Evolutionary conservation across 306 rosid genomes (phyloP), one percentile per base, ranked within the genome.

Genomic region (Gynostemma pentaphyllum): DNA sequence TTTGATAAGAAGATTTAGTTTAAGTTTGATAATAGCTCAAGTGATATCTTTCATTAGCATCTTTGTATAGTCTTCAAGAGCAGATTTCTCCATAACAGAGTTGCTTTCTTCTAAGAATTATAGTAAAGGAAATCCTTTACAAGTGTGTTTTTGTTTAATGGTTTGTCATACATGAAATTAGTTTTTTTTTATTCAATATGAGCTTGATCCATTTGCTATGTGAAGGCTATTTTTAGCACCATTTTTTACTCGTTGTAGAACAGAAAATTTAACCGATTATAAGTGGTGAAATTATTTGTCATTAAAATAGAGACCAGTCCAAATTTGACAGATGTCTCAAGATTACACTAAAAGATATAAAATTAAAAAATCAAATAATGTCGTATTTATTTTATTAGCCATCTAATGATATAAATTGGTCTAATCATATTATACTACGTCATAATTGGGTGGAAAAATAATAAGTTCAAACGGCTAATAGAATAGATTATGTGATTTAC

Each of bases 1-100:
- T 71, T 22, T 50, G 59, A 52, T 67, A 53, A 67, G 40, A 71
- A 56, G 57, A 62, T 45, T 40, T 64, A 62, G 74, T 36, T 34
- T 76, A 23, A 61, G 66, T 61, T 61, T 61, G 22, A 23, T 60
- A 34, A 9, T 34, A 55, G 29, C 62, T 55, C 41, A 18, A 55
- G 42, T 55, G 29, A 53, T 53, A 7, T 55, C 8, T 1, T 46
- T 28, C 40, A 16, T 56, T 55, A 56, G 27, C 47, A 37, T 59
- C 29, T 59, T 13, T 59, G 65, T 59, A 59, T 37, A 59, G 65
- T 37, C 65, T 59, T 59, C 62, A 32, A 69, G 68, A 46, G 57
- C 63, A 55, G 51, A 54, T 62, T 62, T 75, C 70, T 73, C 44
- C 70, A 45, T 61, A 23, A 39, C n/a, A n/a, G 44, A 37, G 29